A percentile compares a stretch with the other conserved stretches of the same genome.
These are phyloP conservation scores for Komagataella kurtzmanii DNA, from an alignment of 805 yeast genomes.

Conservation along the genomic window DNA sequence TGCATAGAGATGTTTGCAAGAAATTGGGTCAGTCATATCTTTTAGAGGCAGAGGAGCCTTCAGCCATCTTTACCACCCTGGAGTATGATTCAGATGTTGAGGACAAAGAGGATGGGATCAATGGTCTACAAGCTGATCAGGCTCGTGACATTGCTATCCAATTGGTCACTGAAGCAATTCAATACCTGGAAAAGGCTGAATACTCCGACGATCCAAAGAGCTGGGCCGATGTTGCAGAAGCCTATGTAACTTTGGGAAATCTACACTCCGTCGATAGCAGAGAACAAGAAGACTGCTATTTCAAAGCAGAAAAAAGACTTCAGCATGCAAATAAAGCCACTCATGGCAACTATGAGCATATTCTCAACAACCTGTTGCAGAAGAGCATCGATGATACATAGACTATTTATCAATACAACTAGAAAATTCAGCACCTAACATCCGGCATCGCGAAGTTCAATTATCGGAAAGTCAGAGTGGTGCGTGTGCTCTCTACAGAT, in stretches of 20 bases:
- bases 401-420: background rate
- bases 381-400: background rate
- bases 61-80: conserved; percentile 37
- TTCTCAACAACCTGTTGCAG: conserved; percentile 36
- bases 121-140: conserved; percentile 23
- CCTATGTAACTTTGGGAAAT: conserved; percentile 69
- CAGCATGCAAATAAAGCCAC: conserved; percentile 68
- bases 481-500: background rate
- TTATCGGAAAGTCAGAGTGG: background rate
- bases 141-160: conserved; percentile 37
- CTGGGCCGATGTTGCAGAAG: conserved; percentile 82
- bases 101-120: conserved; percentile 12
- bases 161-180: conserved; percentile 38
- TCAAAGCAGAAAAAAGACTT: conserved; percentile 55
- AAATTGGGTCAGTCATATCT: conserved; percentile 50
- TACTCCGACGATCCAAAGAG: conserved; percentile 65
- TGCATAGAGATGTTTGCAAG: conserved; percentile 27
- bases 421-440: background rate
- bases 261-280: conserved; percentile 47
- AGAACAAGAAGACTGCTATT: conserved; percentile 56
- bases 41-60: conserved; percentile 52
- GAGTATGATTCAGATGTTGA: conserved; percentile 42
- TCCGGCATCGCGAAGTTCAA: background rate
- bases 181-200: conserved; percentile 43
- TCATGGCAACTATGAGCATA: conserved; percentile 58